These are phyloP conservation scores for Fimicolochytrium jonesii DNA, from an alignment of 192 early-diverging fungal species.

Conservation along the genomic window DNA sequence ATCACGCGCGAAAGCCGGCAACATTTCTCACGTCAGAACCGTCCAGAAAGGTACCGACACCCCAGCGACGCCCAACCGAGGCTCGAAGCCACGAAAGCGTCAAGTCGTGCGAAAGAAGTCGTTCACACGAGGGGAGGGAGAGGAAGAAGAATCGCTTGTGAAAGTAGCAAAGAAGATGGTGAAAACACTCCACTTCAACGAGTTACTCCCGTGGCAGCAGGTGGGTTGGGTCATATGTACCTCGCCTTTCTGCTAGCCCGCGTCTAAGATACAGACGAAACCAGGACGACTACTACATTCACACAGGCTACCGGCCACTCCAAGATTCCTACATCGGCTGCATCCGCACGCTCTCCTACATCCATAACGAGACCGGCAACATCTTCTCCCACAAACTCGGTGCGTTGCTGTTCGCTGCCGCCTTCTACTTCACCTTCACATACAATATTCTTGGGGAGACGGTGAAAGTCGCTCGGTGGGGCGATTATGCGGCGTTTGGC, in stretches of 20 bases:
- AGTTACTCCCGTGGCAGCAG: conserved; percentile 7
- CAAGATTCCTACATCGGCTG: conserved; percentile 71
- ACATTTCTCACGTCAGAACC: too few relatives aligned
- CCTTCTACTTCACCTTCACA: conserved; percentile 36
- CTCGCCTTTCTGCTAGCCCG: not conserved
- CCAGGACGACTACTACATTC: conserved; percentile 73
- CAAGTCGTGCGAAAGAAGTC: too few relatives aligned
- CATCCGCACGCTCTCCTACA: conserved; percentile 67
- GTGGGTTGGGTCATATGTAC: not conserved
- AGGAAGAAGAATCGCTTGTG: not conserved
- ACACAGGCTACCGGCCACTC: conserved; percentile 74
- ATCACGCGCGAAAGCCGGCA: too few relatives aligned
- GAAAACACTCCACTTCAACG: not conserved
- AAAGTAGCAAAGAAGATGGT: too few relatives aligned
- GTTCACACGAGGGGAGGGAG: not conserved
- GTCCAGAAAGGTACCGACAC: too few relatives aligned
- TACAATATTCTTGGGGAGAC: not conserved
- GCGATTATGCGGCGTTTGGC: conserved; percentile 66
- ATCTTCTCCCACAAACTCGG: conserved; percentile 81
- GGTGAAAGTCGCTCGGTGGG: conserved; percentile 47
- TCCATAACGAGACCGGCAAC: conserved; percentile 93
- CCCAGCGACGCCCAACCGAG: too few relatives aligned
- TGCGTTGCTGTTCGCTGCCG: conserved; percentile 47
- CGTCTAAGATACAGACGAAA: conserved; percentile 9
- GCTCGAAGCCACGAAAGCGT: too few relatives aligned